Evolutionary conservation across 345 rosid genomes (phyloP).

Genomic region (Salix purpurea): DNA sequence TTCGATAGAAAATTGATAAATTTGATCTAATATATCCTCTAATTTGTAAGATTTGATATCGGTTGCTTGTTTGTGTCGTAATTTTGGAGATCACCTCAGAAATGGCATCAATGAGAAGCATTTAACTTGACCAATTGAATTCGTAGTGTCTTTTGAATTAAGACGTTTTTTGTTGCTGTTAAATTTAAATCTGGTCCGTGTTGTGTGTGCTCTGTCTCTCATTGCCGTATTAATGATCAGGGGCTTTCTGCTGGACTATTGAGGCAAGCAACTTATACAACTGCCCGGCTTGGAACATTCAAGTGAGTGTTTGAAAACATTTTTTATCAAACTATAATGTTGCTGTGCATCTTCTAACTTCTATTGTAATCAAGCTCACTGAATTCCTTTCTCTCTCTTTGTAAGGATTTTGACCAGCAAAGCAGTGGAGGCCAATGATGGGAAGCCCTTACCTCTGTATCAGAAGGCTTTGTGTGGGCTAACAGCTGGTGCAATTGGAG

Average conservation of each 20-base stretch:
- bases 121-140: neutral
- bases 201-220: neutral
- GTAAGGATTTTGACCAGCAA: conserved; percentile 77
- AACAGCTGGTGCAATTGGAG: conserved; percentile 99
- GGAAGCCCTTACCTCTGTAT: conserved; percentile 93
- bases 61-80: neutral
- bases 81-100: neutral
- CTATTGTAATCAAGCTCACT: neutral
- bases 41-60: neutral
- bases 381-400: conserved; percentile 3
- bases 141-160: neutral
- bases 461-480: conserved; percentile 97
- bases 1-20: neutral
- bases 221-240: conserved; percentile 26
- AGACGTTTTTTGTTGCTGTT: neutral
- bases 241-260: conserved; percentile 91
- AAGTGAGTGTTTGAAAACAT: conserved; percentile 43
- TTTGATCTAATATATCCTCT: neutral
- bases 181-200: neutral
- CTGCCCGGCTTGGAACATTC: conserved; percentile 97
- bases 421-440: conserved; percentile 86
- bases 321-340: neutral
- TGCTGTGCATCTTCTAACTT: neutral
- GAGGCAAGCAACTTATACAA: conserved; percentile 97
- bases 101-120: neutral